A percentile compares a stretch with the other conserved stretches of the same genome.
phyloP scores from a whole-genome alignment of 2,329 filamentous ascomycete genomes.

The Colletotrichum noveboracense region DNA sequence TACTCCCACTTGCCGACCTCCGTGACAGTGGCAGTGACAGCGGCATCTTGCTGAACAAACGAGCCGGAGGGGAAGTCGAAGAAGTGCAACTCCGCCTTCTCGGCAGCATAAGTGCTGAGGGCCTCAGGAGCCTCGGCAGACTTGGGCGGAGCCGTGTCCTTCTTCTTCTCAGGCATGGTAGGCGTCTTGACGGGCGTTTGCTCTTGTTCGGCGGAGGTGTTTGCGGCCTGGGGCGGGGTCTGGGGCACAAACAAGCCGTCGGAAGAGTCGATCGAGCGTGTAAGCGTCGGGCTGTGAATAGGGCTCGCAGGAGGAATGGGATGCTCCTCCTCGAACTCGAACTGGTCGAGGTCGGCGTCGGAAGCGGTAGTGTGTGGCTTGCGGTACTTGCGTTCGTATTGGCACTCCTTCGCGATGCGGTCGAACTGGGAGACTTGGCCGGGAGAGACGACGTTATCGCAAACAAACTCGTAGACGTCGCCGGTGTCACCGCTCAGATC shows the following conservation, averaged over 20 bases:
- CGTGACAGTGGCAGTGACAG: constrained; percentile 79
- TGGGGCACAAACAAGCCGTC: constrained; percentile 54
- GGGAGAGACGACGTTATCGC: constrained; percentile 74
- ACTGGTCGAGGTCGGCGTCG: constrained; percentile 79
- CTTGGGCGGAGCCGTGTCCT: constrained; percentile 48
- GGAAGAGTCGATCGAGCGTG: constrained; percentile 60
- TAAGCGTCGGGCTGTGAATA: constrained; percentile 61
- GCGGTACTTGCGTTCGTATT: constrained; percentile 96
- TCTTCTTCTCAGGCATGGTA: constrained; percentile 36
- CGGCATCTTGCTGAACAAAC: constrained; percentile 80
- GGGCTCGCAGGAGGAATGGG: constrained; percentile 70
- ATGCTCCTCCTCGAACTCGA: constrained; percentile 74
- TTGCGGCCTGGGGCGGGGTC: constrained; percentile 49
- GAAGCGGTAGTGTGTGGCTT: constrained; percentile 81
- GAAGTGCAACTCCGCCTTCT: constrained; percentile 85
- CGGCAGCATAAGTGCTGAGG: constrained; percentile 74
- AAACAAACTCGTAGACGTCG: constrained; percentile 98
- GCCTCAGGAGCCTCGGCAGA: constrained; percentile 72
- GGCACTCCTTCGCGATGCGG: constrained; percentile 85
- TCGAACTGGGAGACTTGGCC: constrained; percentile 82
- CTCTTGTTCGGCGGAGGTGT: constrained; percentile 51
- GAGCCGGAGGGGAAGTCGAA: constrained; percentile 89
- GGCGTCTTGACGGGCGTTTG: constrained; percentile 31
- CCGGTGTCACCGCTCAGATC: constrained; percentile 92
- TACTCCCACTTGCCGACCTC: constrained; percentile 94